Evolutionary conservation across 129 eudicot species (phyloP), one percentile per base, ranked within the genome.

Genomic region (Pulicaria dysenterica): DNA sequence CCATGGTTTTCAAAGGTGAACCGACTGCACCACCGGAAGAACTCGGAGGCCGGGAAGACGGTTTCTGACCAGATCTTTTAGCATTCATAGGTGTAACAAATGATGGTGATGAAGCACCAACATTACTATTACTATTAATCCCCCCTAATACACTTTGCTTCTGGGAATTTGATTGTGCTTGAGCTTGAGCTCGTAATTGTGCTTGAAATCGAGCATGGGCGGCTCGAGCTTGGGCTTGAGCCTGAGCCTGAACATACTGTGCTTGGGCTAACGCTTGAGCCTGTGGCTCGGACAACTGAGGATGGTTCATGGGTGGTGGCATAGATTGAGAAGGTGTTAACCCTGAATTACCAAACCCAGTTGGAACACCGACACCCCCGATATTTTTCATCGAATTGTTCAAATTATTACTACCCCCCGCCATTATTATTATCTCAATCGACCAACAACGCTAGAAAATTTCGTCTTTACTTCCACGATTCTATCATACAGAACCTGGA

Each of bases 1-100:
- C 98, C 95, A 93, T 87, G 37, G 95, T 90, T 76, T 90, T 93
- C 78, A 87, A 70, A 10, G 95, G 96, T 1, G 96, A 85, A 34
- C 83, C 89, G 5, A 82, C 70, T 4, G 82, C 87, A 34, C 84
- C 83, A 70, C 93, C 93, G 3, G 95, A 78, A 6, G 88, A 84
- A 75, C 83, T 84, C 5, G 88, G 83, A 3, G 79, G 86, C 61
- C 96, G 53, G 8, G 91, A 75, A 56, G 95, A 77, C 4, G 89
- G 86, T 58, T 80, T 89, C 15, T 85, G 94, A 5, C 79, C 79
- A 7, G 79, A 43, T 44, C 91, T 80, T 76, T 84, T 93, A 0
- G 51, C 82, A 54, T 79, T 85, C n/a, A 74, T 83, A 4, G 94
- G 91, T 0, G 87, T 86, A 14, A 84, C 49, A 42, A 81, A 59